These are phyloP conservation scores for Pestalotiopsis sp. DNA, from an alignment of 2,329 filamentous ascomycete species.

Conservation along the genomic window DNA sequence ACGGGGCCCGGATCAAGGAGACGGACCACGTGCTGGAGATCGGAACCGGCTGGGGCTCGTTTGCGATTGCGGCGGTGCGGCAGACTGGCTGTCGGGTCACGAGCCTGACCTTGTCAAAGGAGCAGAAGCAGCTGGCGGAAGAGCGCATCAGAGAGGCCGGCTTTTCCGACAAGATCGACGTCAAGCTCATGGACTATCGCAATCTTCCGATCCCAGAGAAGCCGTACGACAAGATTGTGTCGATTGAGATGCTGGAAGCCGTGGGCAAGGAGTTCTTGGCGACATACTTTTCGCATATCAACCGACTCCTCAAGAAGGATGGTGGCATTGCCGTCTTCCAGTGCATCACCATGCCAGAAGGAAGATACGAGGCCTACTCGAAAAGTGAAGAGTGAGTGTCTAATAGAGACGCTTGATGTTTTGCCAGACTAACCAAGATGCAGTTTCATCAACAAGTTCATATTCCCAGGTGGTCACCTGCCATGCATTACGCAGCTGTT, in stretches of 20 bases:
- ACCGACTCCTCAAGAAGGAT: constrained; percentile 65
- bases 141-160: constrained; percentile 64
- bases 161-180: constrained; percentile 61
- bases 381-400: constrained; percentile 63
- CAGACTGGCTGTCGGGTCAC: constrained; percentile 71
- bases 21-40: constrained; percentile 75
- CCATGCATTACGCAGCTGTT: constrained; percentile 60
- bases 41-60: constrained; percentile 75
- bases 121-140: constrained; percentile 72
- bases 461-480: constrained; percentile 78
- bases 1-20: constrained; percentile 63
- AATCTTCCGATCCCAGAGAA: constrained; percentile 55
- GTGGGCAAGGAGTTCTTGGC: constrained; percentile 69
- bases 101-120: constrained; percentile 67
- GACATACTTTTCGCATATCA: constrained; percentile 68
- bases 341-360: constrained; percentile 77
- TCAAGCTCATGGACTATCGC: constrained; percentile 71
- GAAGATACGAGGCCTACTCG: constrained; percentile 66
- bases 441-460: constrained; percentile 75
- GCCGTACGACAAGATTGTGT: constrained; percentile 71
- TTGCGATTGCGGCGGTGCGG: constrained; percentile 70
- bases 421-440: background rate
- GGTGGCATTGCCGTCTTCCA: constrained; percentile 73
- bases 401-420: background rate
- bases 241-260: constrained; percentile 78